Conservation (phyloP, 2,329 filamentous ascomycete genomes). For the Cladophialophora yegresii region DNA sequence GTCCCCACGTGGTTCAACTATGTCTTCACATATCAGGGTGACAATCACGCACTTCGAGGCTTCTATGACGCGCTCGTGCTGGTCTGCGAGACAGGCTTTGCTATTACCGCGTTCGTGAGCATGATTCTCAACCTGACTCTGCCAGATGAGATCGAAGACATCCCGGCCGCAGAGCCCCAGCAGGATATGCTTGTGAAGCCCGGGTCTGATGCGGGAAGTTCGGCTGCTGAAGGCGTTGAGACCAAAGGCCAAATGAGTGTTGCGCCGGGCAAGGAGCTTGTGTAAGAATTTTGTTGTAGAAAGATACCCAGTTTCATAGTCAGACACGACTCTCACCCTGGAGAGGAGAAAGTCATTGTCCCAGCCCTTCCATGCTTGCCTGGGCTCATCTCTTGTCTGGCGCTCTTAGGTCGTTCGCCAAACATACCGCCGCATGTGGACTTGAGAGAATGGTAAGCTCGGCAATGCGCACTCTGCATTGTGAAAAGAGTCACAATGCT, state of each 20-base stretch:
- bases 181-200: conserved; percentile 29
- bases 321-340: neutral
- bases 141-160: conserved; percentile 73
- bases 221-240: neutral
- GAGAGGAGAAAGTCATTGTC: neutral
- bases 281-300: conserved; percentile 13
- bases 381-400: neutral
- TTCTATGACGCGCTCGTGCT: conserved; percentile 58
- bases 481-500: too few relatives aligned
- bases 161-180: conserved; percentile 39
- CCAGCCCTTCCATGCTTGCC: neutral
- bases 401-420: neutral
- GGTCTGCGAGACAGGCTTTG: conserved; percentile 65
- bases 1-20: conserved; percentile 50
- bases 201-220: conserved; percentile 8
- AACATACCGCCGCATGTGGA: neutral
- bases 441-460: neutral
- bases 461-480: neutral
- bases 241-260: conserved; percentile 15
- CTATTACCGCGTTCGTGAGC: conserved; percentile 70
- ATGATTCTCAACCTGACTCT: conserved; percentile 73
- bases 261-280: conserved; percentile 24
- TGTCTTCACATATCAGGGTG: conserved; percentile 49
- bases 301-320: neutral
- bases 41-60: conserved; percentile 69